A percentile compares a stretch with the other conserved stretches of the same genome.
Conservation (phyloP, 768 basidiomycete genomes). For the Trametes cinnabarina region DNA sequence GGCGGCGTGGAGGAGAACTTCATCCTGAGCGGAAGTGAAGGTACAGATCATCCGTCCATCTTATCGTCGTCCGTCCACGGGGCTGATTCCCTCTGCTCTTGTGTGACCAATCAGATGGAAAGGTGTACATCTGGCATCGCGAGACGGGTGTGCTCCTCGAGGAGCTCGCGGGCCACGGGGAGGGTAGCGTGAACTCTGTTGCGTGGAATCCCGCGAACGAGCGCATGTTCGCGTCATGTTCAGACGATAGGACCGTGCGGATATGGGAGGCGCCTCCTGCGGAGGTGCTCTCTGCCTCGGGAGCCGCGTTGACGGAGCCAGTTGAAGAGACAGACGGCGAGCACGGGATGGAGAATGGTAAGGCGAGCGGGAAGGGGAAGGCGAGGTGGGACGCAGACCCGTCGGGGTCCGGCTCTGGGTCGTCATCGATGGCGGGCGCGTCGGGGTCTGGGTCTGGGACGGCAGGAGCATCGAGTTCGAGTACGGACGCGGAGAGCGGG, state of each 20-base stretch:
- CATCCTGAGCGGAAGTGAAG: slow-evolving; percentile 93
- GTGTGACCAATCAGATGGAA: slow-evolving; percentile 58
- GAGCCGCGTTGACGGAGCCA: not conserved
- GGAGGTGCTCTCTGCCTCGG: slow-evolving; percentile 9
- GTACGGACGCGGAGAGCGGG: slow-evolving; percentile 5
- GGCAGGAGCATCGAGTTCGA: not conserved
- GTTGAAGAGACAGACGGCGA: slow-evolving; percentile 16
- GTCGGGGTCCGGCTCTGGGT: not conserved
- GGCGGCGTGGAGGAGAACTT: slow-evolving; percentile 88
- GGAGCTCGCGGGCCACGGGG: slow-evolving; percentile 82
- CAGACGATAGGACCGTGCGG: slow-evolving; percentile 87
- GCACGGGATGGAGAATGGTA: slow-evolving; percentile 19
- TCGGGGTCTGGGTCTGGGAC: not conserved
- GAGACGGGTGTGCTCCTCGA: slow-evolving; percentile 83
- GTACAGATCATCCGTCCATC: slow-evolving; percentile 39
- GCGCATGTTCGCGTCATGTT: slow-evolving; percentile 94
- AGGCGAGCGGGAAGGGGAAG: slow-evolving; percentile 25
- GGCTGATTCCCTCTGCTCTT: not conserved
- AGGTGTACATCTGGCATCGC: slow-evolving; percentile 94
- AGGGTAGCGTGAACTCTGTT: slow-evolving; percentile 90
- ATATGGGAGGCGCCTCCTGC: slow-evolving; percentile 66
- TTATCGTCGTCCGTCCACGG: not conserved
- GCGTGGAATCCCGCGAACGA: slow-evolving; percentile 92
- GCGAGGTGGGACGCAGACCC: slow-evolving; percentile 16
- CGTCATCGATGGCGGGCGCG: not conserved